phyloP scores from a whole-genome alignment of 1,284 basidiomycete genomes.

The Tremellales sp. region DNA sequence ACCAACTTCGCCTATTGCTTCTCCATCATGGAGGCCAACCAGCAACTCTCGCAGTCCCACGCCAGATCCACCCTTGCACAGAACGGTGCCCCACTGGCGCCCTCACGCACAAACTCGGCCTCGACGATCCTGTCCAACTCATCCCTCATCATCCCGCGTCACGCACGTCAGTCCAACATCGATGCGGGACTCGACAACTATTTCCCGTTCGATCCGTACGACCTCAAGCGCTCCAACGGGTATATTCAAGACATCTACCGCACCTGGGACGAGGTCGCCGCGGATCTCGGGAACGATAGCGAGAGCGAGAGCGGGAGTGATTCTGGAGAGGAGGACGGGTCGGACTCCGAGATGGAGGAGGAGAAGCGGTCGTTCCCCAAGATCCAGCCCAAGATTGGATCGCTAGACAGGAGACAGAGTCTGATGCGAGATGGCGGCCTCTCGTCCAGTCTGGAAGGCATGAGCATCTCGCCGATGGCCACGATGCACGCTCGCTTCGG shows the following conservation, averaged over 20 bases:
- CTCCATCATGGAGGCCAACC: slow-evolving; percentile 84
- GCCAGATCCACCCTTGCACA: slow-evolving; percentile 17
- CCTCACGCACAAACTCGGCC: not conserved
- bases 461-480: slow-evolving; percentile 43
- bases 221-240: slow-evolving; percentile 59
- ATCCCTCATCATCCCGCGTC: slow-evolving; percentile 29
- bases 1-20: slow-evolving; percentile 95
- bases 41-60: slow-evolving; percentile 23
- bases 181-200: slow-evolving; percentile 82
- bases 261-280: slow-evolving; percentile 55
- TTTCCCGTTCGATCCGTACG: slow-evolving; percentile 98
- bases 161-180: slow-evolving; percentile 46
- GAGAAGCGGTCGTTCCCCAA: slow-evolving; percentile 8
- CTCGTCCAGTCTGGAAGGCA: slow-evolving; percentile 40
- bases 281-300: slow-evolving; percentile 53
- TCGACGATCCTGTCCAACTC: slow-evolving; percentile 13
- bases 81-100: not conserved
- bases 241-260: slow-evolving; percentile 55
- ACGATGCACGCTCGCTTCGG: not conserved
- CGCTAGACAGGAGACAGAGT: slow-evolving; percentile 16
- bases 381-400: slow-evolving; percentile 10
- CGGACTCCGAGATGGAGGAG: not conserved
- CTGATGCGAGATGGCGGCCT: slow-evolving; percentile 30
- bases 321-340: slow-evolving; percentile 1
- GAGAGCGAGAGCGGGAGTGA: slow-evolving; percentile 51